phyloP scores from a whole-genome alignment of 441 rosid species.

The Adansonia rubrostipa region DNA sequence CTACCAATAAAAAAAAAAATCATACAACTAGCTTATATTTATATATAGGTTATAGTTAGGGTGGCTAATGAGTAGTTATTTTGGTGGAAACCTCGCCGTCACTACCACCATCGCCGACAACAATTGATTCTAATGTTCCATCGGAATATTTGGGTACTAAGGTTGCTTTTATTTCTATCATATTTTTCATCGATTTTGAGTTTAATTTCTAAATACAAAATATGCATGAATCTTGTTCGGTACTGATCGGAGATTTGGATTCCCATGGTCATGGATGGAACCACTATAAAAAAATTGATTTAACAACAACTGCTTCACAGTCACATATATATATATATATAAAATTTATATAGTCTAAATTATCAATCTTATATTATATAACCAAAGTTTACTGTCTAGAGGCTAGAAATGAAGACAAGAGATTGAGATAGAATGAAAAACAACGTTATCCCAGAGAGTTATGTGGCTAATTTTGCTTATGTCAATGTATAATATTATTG shows the following conservation, averaged over 20 bases:
- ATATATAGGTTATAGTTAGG: slow-evolving; percentile 26
- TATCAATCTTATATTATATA: not conserved
- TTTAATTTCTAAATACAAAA: not conserved
- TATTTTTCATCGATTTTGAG: not conserved
- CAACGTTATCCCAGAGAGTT: not conserved
- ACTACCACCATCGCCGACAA: slow-evolving; percentile 1
- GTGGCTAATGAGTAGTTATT: slow-evolving; percentile 14
- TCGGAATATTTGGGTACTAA: not conserved
- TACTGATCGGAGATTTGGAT: not conserved
- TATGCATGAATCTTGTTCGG: slow-evolving; percentile 19
- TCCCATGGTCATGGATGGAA: not conserved
- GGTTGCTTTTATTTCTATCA: not conserved
- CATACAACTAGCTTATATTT: not conserved
- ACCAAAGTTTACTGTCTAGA: not conserved
- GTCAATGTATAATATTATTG: not conserved
- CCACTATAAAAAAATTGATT: not conserved
- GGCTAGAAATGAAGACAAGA: not conserved
- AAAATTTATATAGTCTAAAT: not conserved
- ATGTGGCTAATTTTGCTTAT: not conserved
- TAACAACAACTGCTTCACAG: not conserved
- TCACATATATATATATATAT: not conserved
- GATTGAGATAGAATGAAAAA: too few relatives aligned
- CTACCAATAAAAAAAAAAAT: slow-evolving; percentile 31
- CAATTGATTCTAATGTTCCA: not conserved
- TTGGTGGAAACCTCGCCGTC: slow-evolving; percentile 26